Evolutionary conservation across 306 rosid genomes (phyloP).

Genomic region (Gastrolobium bilobum): DNA sequence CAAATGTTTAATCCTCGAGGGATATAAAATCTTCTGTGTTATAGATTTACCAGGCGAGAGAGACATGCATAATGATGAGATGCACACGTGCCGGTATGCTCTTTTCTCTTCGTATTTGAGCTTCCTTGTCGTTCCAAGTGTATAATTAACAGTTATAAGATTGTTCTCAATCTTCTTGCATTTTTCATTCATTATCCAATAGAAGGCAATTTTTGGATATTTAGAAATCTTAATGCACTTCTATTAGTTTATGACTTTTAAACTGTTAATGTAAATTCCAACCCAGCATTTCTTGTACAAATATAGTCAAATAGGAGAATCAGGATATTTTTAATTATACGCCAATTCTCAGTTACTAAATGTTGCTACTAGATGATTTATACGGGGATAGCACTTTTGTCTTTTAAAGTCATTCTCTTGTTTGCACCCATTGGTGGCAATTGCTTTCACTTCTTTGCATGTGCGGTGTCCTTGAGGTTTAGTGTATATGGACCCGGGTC

Average conservation of each 20-base stretch:
- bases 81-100: conserved; percentile 57
- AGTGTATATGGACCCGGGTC: conserved; percentile 49
- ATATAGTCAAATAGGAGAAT: conserved; percentile 42
- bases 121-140: conserved; percentile 4
- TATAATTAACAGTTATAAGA: not conserved
- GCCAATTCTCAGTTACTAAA: conserved; percentile 14
- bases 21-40: conserved; percentile 33
- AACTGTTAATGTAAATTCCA: conserved; percentile 38
- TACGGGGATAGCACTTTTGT: conserved; percentile 14
- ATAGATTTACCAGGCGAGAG: conserved; percentile 54
- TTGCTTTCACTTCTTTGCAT: conserved; percentile 48
- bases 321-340: conserved; percentile 29
- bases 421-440: conserved; percentile 46
- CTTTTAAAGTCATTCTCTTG: conserved; percentile 42
- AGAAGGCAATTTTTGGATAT: conserved; percentile 13
- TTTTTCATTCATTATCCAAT: conserved; percentile 29
- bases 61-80: conserved; percentile 49
- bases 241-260: conserved; percentile 32
- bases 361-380: conserved; percentile 20
- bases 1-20: conserved; percentile 24
- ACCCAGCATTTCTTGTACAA: conserved; percentile 27
- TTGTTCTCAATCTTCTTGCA: not conserved
- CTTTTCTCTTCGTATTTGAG: conserved; percentile 18
- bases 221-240: conserved; percentile 35
- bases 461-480: conserved; percentile 54